Evolutionary conservation across 352 stramenopile species (phyloP), one percentile per base, ranked within the genome.

Genomic region (Peronospora destructor): DNA sequence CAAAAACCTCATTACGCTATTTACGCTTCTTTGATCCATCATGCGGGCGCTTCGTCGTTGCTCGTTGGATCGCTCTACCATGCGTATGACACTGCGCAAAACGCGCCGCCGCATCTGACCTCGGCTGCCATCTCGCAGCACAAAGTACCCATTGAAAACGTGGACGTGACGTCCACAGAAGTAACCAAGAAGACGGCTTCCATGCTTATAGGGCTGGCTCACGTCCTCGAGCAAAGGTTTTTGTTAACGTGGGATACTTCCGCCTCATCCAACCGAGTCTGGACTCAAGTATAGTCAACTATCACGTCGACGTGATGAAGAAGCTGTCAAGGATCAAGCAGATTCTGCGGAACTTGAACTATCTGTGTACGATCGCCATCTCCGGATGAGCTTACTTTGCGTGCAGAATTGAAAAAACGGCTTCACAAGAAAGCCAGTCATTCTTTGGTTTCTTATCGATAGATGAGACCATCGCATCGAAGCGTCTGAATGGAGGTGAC

Each of bases 151-250:
- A 76, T 82, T 28, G 59, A 85, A 26, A 78, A 68, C 16, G 53
- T 88, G 21, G 86, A 72, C 49, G 66, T 88, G 48, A 86, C 74
- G 38, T 88, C 77, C 30, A 88, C 71, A 9, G 74, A 86, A 41
- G 53, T 71, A 30, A 66, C 64, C 41, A 68, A 70, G 46, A 73
- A 84, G 55, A 88, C 68, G 19, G 81, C 80, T 33, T 76, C 78
- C 1, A 65, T 91, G 51, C 60, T 91, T 23, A 59, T 91, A 6
- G 80, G 80, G 0, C 54, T 91, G 17, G 66, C 76, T 33, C 57
- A 84, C 48, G 81, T 69, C 25, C 49, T 91, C 25, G 79, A 87
- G 62, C 76, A 87, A 39, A 87, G 87, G 45, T 88, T 81, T n/a
- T n/a, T 55, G 36, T 53, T 13, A 72, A 56, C 3, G 77, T 91